Base-by-base conservation (phyloP, 768 basidiomycete genomes). In the Panaeolus papilionaceus region DNA sequence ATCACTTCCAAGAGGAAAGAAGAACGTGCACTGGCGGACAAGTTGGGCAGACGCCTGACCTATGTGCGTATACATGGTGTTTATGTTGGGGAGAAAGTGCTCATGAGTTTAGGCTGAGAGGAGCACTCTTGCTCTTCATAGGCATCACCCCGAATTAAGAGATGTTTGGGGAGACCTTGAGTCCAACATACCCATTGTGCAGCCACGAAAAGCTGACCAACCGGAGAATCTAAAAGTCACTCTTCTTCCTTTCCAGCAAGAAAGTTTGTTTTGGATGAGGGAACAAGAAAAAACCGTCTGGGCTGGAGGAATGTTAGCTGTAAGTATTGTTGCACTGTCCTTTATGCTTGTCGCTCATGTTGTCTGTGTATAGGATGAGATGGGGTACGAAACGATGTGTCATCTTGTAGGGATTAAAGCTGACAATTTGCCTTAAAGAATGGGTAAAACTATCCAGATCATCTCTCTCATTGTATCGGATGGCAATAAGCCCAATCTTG, bases 391-490 rank as follows among this genome's bases (percentile, higher is more conserved):
- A 61, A 39, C 44, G 42, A 61, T 18, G 63, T 44, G 33, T 44
- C 16, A 9, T 14, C 11, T 38, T 39, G 44, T 61, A 18, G 18
- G 18, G 42, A 44, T 16, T 44, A 6, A 40, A 11, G 62, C 67
- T 66, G 38, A 72, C 28, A 68, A 23, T 70, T 69, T 45, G 9
- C 42, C 49, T 39, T 67, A 62, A 16, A 92, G 92, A 20, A 95
- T 96, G 94, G 93, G 92, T 14, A 95, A 96, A 79, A 99, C 97
- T 0, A 99, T 99, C 67, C 98, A 99, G 75, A 95, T 96, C 71
- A 96, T 99, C 62, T 86, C 96, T 0, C 84, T 99, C 44, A 84
- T 99, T 42, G 88, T 96, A 4, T 88, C 92, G 1, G 94, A 96
- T 73, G 76, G 85, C 61, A 79, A 83, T 68, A 92, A 88, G 75